phyloP scores from a whole-genome alignment of 352 stramenopile genomes.

The Pythium phragmitis region DNA sequence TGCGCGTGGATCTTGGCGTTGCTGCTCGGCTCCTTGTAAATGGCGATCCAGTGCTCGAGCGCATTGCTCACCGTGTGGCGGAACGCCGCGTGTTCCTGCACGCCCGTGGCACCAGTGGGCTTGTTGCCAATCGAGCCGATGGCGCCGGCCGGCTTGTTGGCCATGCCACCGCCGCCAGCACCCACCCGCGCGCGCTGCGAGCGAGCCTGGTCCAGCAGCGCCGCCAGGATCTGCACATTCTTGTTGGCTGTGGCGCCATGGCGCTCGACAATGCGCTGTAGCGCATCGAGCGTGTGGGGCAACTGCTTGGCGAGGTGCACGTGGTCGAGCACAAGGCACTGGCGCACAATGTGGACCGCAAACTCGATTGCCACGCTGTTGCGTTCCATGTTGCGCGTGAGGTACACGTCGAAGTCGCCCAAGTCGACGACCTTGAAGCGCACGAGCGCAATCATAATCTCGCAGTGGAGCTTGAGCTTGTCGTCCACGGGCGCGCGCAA shows the following conservation, averaged over 20 bases:
- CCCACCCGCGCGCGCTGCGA: conserved; percentile 38
- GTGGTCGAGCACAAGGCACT: conserved; percentile 92
- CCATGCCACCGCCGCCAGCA: not conserved
- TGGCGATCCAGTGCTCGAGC: conserved; percentile 97
- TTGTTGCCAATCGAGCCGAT: conserved; percentile 50
- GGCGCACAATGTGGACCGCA: conserved; percentile 93
- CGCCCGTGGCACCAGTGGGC: conserved; percentile 39
- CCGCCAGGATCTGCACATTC: conserved; percentile 83
- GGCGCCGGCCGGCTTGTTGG: conserved; percentile 51
- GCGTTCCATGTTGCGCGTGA: conserved; percentile 94
- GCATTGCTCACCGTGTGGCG: conserved; percentile 89
- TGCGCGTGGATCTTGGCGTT: conserved; percentile 96
- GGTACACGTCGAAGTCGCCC: conserved; percentile 93
- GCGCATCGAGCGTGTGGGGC: conserved; percentile 92
- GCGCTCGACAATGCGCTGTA: conserved; percentile 84
- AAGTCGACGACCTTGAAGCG: conserved; percentile 93
- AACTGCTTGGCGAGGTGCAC: conserved; percentile 90
- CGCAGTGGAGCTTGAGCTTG: conserved; percentile 95
- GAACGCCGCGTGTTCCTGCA: conserved; percentile 79
- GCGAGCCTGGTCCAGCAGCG: conserved; percentile 76
- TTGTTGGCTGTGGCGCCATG: conserved; percentile 78
- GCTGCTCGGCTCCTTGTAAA: conserved; percentile 92
- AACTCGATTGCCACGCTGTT: conserved; percentile 97
- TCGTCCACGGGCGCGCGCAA: conserved; percentile 92
- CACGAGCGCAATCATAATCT: conserved; percentile 94